Evolutionary conservation across 257 asterid genomes (phyloP).

Genomic region (Solanum rostratum): DNA sequence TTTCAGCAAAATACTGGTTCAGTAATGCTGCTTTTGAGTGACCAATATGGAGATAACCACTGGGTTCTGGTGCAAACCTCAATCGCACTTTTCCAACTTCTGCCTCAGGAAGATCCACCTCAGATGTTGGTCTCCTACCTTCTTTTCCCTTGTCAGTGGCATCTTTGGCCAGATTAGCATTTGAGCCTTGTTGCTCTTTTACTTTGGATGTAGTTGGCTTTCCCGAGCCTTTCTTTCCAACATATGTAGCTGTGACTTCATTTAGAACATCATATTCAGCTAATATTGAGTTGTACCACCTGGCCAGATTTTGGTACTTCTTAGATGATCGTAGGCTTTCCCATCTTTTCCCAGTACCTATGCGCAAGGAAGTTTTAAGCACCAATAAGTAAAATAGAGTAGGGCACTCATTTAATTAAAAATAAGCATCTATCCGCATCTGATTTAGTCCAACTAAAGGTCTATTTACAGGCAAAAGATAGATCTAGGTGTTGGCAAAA

Average conservation of each 20-base stretch:
- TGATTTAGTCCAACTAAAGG: background rate
- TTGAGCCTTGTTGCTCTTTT: conserved; percentile 44
- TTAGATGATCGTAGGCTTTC: conserved; percentile 78
- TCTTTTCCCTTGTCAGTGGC: conserved; percentile 21
- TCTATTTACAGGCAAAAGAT: background rate
- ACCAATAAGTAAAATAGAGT: background rate
- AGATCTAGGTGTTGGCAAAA: background rate
- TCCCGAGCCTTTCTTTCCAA: conserved; percentile 48
- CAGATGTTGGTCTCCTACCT: conserved; percentile 23
- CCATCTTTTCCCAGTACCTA: conserved; percentile 89
- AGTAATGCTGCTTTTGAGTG: conserved; percentile 91
- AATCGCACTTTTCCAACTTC: conserved; percentile 70
- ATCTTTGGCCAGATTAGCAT: conserved; percentile 19
- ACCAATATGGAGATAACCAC: conserved; percentile 95
- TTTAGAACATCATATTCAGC: conserved; percentile 46
- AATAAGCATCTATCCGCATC: background rate
- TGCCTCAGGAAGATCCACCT: conserved; percentile 78
- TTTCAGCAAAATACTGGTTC: conserved; percentile 77
- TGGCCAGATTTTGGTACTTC: conserved; percentile 72
- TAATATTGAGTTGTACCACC: conserved; percentile 82
- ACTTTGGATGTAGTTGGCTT: conserved; percentile 41
- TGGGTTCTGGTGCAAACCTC: conserved; percentile 96
- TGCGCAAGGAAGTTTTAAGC: background rate
- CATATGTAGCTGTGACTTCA: conserved; percentile 37
- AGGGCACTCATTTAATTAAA: background rate